Conservation (phyloP, 352 stramenopile genomes). For the Pythium apleroticum region DNA sequence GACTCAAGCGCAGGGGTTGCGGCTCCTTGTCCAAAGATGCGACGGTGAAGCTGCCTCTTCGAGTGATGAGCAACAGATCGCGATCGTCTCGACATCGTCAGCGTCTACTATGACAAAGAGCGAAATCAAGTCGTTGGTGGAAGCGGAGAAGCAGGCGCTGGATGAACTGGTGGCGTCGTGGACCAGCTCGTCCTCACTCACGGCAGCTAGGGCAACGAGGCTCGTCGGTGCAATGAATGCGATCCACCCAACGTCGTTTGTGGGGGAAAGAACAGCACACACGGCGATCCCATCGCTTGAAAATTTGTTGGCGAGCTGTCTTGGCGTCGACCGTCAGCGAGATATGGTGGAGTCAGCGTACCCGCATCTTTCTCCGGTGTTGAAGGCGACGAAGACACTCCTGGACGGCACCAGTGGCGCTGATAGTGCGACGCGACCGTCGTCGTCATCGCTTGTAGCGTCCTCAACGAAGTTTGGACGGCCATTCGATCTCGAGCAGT, state of each 20-base stretch:
- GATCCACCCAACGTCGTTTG: not conserved
- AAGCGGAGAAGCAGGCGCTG: slow-evolving; percentile 10
- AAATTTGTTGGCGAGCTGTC: not conserved
- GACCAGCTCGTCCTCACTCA: not conserved
- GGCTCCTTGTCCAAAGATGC: not conserved
- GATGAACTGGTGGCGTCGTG: slow-evolving; percentile 16
- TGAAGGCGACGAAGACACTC: not conserved
- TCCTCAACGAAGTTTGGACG: slow-evolving; percentile 4
- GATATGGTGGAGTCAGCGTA: slow-evolving; percentile 12
- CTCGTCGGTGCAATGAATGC: slow-evolving; percentile 10
- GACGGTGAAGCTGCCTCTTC: not conserved
- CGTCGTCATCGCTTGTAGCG: not conserved
- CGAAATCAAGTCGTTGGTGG: slow-evolving; percentile 9
- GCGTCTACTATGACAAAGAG: not conserved
- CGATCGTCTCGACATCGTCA: not conserved
- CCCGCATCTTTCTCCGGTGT: slow-evolving; percentile 9
- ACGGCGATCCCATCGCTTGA: not conserved
- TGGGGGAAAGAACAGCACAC: not conserved
- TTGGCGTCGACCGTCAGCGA: not conserved
- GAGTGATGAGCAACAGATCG: not conserved
- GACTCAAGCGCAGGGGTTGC: not conserved
- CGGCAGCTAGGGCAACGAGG: not conserved
- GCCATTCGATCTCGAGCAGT: slow-evolving; percentile 22
- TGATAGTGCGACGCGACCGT: not conserved
- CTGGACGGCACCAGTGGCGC: not conserved